Conservation (phyloP, 2,329 filamentous ascomycete species). For the Eutypella sp. region DNA sequence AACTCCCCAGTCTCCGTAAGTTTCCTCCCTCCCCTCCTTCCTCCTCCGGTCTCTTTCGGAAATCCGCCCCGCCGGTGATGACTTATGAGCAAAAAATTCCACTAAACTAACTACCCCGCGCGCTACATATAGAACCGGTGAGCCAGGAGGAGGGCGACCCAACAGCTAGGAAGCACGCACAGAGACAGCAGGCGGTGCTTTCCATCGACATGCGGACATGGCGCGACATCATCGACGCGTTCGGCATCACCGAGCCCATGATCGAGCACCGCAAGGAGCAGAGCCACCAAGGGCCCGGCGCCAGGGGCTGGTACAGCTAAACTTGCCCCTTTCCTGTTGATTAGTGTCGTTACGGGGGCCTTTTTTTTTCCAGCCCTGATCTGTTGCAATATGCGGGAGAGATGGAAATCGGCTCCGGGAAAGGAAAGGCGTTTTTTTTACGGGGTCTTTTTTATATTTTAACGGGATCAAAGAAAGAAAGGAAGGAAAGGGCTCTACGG, state of each 20-base stretch:
- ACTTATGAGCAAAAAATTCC: constrained; percentile 5
- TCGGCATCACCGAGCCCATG: constrained; percentile 71
- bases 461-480: too few species aligned
- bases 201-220: constrained; percentile 82
- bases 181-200: constrained; percentile 81
- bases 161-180: constrained; percentile 41
- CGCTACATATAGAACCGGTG: constrained; percentile 33
- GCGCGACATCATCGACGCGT: constrained; percentile 70
- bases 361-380: too few species aligned
- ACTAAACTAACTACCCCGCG: constrained; percentile 15
- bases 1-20: constrained; percentile 76
- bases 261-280: constrained; percentile 75
- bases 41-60: too few species aligned
- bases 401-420: too few species aligned
- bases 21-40: too few species aligned
- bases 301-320: constrained; percentile 62
- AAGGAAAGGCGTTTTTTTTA: too few species aligned
- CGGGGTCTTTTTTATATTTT: too few species aligned
- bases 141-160: constrained; percentile 43
- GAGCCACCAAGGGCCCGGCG: constrained; percentile 44
- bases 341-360: too few species aligned
- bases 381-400: too few species aligned
- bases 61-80: too few species aligned
- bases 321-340: too few species aligned
- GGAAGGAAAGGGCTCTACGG: too few species aligned